Percentiles rank a stretch among this genome's conserved stretches.
Evolutionary conservation across 208 protist genomes (phyloP).

Genomic region (Crithidia bombi): DNA sequence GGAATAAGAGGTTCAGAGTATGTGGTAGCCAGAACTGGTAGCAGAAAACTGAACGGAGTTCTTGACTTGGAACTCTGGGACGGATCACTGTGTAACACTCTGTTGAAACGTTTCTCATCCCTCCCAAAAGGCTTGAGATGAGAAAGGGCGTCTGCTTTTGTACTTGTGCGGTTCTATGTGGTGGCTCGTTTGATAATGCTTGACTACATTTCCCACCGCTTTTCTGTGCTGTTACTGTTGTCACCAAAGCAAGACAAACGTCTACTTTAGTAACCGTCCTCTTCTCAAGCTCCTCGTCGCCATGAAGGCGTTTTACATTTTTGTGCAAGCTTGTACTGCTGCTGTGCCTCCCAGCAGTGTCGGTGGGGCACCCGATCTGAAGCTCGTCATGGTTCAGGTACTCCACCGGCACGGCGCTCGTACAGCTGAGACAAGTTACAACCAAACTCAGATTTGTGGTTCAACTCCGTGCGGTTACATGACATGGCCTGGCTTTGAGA

Average conservation of each 20-base stretch:
- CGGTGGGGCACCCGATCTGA: slow-evolving; percentile 11
- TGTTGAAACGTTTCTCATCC: too few relatives aligned
- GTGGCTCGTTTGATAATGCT: neutral
- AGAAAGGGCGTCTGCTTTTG: neutral
- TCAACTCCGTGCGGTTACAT: slow-evolving; percentile 52
- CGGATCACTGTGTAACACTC: too few relatives aligned
- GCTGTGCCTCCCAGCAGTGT: neutral
- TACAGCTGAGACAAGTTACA: slow-evolving; percentile 20
- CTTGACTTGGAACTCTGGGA: too few relatives aligned
- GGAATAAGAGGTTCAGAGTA: too few relatives aligned
- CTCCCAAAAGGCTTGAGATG: too few relatives aligned
- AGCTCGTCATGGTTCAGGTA: slow-evolving; percentile 41
- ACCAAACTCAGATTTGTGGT: slow-evolving; percentile 43
- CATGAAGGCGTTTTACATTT: neutral
- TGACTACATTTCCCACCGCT: neutral
- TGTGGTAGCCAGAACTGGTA: too few relatives aligned
- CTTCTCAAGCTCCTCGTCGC: slow-evolving; percentile 16
- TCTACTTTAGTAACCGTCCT: neutral
- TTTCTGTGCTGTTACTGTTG: neutral
- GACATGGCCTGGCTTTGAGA: slow-evolving; percentile 34
- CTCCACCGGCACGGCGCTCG: slow-evolving; percentile 62
- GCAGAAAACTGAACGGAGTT: too few relatives aligned
- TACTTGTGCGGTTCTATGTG: neutral
- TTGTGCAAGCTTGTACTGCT: slow-evolving; percentile 5
- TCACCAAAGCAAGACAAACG: slow-evolving; percentile 1